A percentile compares a stretch with the other conserved stretches of the same genome.
Evolutionary conservation across 2,329 filamentous ascomycete species (phyloP).

Genomic region (Xylariaceae sp.): DNA sequence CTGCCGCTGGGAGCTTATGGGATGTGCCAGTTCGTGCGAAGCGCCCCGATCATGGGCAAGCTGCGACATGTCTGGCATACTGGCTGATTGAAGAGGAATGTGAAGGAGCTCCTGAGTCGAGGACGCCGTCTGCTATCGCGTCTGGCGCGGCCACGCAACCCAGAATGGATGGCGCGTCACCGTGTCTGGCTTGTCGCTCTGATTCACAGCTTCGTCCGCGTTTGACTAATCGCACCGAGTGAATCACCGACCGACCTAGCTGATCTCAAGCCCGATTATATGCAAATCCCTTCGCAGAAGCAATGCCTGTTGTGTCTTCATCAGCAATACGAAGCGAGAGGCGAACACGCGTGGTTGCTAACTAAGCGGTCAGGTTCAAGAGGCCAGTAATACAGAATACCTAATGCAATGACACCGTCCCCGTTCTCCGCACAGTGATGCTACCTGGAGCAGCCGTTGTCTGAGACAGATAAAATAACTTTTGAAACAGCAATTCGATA

Average conservation of each 20-base stretch:
- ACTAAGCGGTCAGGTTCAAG: slow-evolving; percentile 10
- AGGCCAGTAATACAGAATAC: neutral
- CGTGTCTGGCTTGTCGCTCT: neutral
- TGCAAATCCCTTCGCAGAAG: neutral
- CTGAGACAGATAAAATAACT: no score
- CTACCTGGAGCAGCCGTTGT: neutral
- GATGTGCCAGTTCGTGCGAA: slow-evolving; percentile 5
- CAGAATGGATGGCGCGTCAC: slow-evolving; percentile 12
- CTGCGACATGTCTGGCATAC: slow-evolving; percentile 21
- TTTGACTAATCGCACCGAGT: slow-evolving; percentile 1
- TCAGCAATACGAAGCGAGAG: slow-evolving; percentile 6
- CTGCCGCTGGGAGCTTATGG: slow-evolving; percentile 4
- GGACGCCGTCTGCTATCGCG: slow-evolving; percentile 7
- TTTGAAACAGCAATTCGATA: no score
- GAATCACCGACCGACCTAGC: neutral
- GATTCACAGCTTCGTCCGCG: neutral
- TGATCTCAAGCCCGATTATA: neutral
- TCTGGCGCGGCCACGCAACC: slow-evolving; percentile 6
- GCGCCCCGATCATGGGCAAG: slow-evolving; percentile 5
- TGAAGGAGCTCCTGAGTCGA: slow-evolving; percentile 7
- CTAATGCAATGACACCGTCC: neutral
- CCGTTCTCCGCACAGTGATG: neutral
- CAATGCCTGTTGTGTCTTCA: slow-evolving; percentile 6
- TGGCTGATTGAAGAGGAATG: slow-evolving; percentile 5
- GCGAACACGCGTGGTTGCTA: slow-evolving; percentile 16